phyloP scores from a whole-genome alignment of 2,329 filamentous ascomycete genomes.

The Penicillium decumbens region DNA sequence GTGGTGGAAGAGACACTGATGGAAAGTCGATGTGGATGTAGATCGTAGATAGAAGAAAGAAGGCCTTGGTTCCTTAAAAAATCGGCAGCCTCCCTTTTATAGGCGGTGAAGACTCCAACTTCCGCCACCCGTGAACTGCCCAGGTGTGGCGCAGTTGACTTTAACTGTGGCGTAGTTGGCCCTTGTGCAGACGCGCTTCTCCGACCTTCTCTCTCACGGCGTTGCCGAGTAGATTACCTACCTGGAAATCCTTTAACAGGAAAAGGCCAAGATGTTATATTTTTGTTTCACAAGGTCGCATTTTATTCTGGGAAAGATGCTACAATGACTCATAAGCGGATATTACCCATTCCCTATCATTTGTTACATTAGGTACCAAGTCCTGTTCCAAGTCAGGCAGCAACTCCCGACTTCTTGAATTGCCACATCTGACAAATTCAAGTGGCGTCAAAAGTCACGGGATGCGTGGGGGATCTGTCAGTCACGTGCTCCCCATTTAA shows the following conservation, averaged over 20 bases:
- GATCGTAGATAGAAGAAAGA: background rate
- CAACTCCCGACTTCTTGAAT: background rate
- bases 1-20: background rate
- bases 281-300: background rate
- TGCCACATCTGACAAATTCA: slow-evolving; percentile 5
- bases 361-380: background rate
- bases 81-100: slow-evolving; percentile 7
- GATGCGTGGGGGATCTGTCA: background rate
- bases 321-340: background rate
- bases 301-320: background rate
- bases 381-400: slow-evolving; percentile 1
- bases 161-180: background rate
- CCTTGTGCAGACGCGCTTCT: slow-evolving; percentile 1
- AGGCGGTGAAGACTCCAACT: background rate
- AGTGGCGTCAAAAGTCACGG: slow-evolving; percentile 5
- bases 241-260: background rate
- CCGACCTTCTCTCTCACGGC: slow-evolving; percentile 4
- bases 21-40: background rate
- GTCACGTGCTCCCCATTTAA: background rate
- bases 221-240: slow-evolving; percentile 2
- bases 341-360: background rate
- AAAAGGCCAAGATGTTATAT: background rate
- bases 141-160: slow-evolving; percentile 11
- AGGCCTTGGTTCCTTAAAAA: slow-evolving; percentile 3
- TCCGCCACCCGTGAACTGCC: slow-evolving; percentile 6